Base-by-base conservation (phyloP, 768 basidiomycete species). In the Mrakia blollopis region DNA sequence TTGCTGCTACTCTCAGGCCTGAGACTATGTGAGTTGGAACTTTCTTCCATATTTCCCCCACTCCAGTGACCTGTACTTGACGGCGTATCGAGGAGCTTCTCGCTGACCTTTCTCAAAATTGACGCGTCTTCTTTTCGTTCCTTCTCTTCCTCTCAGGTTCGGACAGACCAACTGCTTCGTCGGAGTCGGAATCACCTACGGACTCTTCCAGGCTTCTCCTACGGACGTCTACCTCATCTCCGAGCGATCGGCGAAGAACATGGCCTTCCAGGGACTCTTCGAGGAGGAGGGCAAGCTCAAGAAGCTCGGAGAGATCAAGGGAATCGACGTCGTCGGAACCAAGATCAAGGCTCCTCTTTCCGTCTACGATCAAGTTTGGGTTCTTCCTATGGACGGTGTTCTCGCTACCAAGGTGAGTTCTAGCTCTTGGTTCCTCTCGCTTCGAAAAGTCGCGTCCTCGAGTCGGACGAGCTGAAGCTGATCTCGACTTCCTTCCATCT, bases 111-210 rank as follows among this genome's bases (percentile, higher is more conserved):
- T 60, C 35, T 21, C 32, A 18, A 50, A 50, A 50, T 50, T 7
- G 47, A 50, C 47, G 47, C 47, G 47, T 47, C 37, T 39, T 37
- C 14, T 4, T n/a, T 37, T 37, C 30, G 28, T 13, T 21, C 21
- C 52, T 35, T 67, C 62, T 30, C 47, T 47, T 14, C 28, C 23
- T 14, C 0, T 41, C 78, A 93, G 92, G 91, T 96, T 98, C 83
- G 97, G 96, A 32, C 95, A 98, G 85, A 98, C 95, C 3, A 98
- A 98, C 83, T 94, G 94, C 84, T 99, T 94, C 83, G 94, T 99
- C 72, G 93, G 94, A 54, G 89, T 93, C 0, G 84, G 86, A 61
- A 89, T 98, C 85, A 93, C 92, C 79, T 99, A 99, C 82, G 94
- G 94, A 52, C 85, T 99, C 47, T 98, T 91, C 83, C 90, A 91